phyloP scores from a whole-genome alignment of 331 rosid species.

The Malus hybrid region DNA sequence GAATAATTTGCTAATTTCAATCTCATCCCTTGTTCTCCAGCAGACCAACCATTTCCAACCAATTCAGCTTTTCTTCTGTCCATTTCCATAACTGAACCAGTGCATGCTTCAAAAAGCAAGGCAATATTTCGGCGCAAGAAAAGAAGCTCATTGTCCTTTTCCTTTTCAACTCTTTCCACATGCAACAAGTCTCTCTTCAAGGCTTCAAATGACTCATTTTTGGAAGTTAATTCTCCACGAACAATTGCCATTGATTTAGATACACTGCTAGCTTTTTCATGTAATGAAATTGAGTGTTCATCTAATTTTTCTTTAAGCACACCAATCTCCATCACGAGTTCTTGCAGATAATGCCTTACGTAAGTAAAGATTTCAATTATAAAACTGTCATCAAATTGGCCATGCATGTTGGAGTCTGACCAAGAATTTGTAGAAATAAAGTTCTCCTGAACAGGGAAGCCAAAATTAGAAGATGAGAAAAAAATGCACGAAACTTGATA shows the following conservation, averaged over 20 bases:
- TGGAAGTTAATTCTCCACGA: constrained; percentile 54
- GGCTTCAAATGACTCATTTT: constrained; percentile 50
- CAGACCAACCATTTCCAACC: constrained; percentile 35
- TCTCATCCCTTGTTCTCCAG: constrained; percentile 19
- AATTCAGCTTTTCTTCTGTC: constrained; percentile 55
- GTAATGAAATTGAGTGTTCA: constrained; percentile 42
- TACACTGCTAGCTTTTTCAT: constrained; percentile 40
- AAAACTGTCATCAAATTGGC: constrained; percentile 34
- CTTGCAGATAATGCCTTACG: constrained; percentile 49
- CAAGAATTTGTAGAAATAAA: constrained; percentile 32
- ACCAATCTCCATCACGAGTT: constrained; percentile 40
- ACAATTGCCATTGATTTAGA: constrained; percentile 35
- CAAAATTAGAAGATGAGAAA: constrained; percentile 7
- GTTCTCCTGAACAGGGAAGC: constrained; percentile 44
- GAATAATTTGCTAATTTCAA: constrained; percentile 20
- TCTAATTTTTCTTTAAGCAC: constrained; percentile 47
- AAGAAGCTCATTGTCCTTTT: constrained; percentile 50
- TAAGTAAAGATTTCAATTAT: constrained; percentile 25
- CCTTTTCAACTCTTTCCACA: constrained; percentile 22
- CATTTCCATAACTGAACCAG: constrained; percentile 41
- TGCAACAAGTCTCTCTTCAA: constrained; percentile 41
- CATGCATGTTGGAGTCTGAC: constrained; percentile 37
- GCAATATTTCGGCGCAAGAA: constrained; percentile 42
- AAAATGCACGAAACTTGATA: neutral
- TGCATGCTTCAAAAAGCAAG: constrained; percentile 61